Conservation (phyloP, 371 early-diverging fungal genomes). For the Gilbertella persicaria region DNA sequence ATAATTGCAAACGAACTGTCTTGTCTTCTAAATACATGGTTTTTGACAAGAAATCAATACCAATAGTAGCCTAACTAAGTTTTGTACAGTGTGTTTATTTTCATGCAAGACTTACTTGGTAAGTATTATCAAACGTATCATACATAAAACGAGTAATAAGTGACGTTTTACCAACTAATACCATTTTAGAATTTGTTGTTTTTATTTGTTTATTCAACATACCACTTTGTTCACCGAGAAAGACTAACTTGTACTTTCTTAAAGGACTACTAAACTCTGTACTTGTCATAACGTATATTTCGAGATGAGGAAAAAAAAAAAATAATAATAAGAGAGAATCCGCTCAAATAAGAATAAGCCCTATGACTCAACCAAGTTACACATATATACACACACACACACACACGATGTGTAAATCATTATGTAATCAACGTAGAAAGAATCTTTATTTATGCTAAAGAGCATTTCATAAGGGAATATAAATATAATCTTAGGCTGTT, state of each 20-base stretch:
- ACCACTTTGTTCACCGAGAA: conserved; percentile 97
- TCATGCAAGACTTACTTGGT: conserved; percentile 84
- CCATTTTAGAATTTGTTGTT: neutral
- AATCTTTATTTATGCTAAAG: too few species aligned
- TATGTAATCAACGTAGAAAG: too few species aligned
- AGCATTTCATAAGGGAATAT: too few species aligned
- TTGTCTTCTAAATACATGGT: conserved; percentile 98
- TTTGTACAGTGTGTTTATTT: neutral
- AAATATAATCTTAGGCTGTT: neutral
- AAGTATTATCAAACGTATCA: conserved; percentile 97
- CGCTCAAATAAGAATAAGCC: neutral
- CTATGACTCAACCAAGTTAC: neutral
- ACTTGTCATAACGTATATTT: conserved; percentile 25
- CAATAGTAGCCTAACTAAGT: conserved; percentile 92
- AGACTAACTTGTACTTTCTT: conserved; percentile 89
- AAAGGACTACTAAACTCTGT: conserved; percentile 64
- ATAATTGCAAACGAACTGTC: conserved; percentile 97
- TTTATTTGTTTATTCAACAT: conserved; percentile 21
- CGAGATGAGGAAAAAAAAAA: conserved; percentile 13
- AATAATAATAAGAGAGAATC: conserved; percentile 3
- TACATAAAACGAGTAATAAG: conserved; percentile 99
- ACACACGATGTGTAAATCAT: too few species aligned
- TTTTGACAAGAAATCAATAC: conserved; percentile 99
- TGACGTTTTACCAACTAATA: conserved; percentile 97
- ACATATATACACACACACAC: neutral